Evolutionary conservation across 2,329 filamentous ascomycete genomes (phyloP), one percentile per base, ranked within the genome.

Genomic region (Acarospora socialis): DNA sequence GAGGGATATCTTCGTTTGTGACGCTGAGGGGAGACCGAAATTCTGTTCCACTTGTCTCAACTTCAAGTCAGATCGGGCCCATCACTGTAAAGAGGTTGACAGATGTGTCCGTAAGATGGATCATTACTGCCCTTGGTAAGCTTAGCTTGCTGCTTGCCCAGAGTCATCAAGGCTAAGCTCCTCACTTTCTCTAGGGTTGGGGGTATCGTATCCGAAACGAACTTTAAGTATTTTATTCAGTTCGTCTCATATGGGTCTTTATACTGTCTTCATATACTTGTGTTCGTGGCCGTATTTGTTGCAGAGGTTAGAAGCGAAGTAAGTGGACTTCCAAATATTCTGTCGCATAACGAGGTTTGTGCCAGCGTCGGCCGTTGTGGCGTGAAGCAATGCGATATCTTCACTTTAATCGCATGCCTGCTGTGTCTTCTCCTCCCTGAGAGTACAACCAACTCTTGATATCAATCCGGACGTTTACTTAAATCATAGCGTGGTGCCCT

Each of bases 201-300:
- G 3, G 90, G 87, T 14, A 81, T 93, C 42, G 76, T 98, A 7
- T 79, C 75, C 0, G 86, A 94, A 52, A 84, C 73, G 1, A 63
- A 77, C 2, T 86, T 87, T 60, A 94, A 94, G 47, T 94, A 82
- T 55, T 95, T 98, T 49, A 61, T 84, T 7, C 90, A 94, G 43
- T 93, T 94, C 48, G 73, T 75, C 10, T 66, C 71, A 25, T 93
- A 90, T 51, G 73, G 73, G 1, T 59, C 71, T 4, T 45, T 82
- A 3, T 81, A 77, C 44, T 83, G 77, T 42, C 53, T 62, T 3
- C 68, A 81, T 36, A 56, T 69, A 7, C 55, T 92, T 30, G 67
- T 73, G 14, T 63, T 77, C 1, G 60, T 73, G 38, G 74, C 72
- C 2, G 69, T 77, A 33, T 77, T 74, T 38, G 53, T 84, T 3